Evolutionary conservation across 768 basidiomycete genomes (phyloP), one percentile per base, ranked within the genome.

Genomic region (Boletellus emodensis): DNA sequence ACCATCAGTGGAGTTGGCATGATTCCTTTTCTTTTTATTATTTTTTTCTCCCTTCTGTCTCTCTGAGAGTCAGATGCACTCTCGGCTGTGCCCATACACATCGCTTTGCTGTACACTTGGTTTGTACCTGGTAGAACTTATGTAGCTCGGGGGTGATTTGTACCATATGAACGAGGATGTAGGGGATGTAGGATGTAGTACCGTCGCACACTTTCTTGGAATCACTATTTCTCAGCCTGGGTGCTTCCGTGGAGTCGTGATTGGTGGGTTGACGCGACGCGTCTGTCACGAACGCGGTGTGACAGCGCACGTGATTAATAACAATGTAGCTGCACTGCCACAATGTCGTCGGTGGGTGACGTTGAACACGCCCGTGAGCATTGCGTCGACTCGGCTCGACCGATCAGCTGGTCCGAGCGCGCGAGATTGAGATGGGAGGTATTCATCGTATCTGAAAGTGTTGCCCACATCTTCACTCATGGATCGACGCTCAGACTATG

Each of bases 401-500:
- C 44, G 18, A n/a, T 22, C 18, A 9, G 30, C 8, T 1, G 9
- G 30, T 30, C 8, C 30, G 30, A 30, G 30, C 8, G 30, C 30
- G 30, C 30, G 30, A 30, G 6, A 30, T 10, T 11, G 30, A 20
- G 34, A 60, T 62, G 61, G 56, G 53, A 62, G 61, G 61, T 62
- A 56, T 49, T 51, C 46, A 36, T 40, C 14, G 26, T 17, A n/a
- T 49, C 26, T 18, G 14, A 20, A 10, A 24, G 39, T 15, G 6
- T 48, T 26, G 37, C 10, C 40, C 30, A 20, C 20, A 13, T 28
- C 33, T 20, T 38, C 32, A 22, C 50, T 59, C 37, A 53, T n/a
- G 22, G 26, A 17, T 30, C 10, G 40, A 10, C 35, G 8, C 18
- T 15, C 26, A 85, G 91, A 93, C 56, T 87, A 93, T 61, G 64